Percentiles rank a stretch among this genome's conserved stretches.
phyloP scores from a whole-genome alignment of 257 asterid species.

The Solanum chiquidenum region DNA sequence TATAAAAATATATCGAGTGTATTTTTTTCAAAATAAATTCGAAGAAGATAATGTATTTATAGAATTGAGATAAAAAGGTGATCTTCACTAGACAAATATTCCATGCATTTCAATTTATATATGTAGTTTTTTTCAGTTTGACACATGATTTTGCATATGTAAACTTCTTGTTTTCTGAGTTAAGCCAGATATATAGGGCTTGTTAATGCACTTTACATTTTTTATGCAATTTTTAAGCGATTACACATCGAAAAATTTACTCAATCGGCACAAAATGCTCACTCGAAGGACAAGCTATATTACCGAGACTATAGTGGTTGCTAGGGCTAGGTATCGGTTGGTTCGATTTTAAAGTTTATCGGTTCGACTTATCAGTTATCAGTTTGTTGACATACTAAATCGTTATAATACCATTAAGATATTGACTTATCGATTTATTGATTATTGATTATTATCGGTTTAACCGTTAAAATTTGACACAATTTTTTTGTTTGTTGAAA shows the following conservation, averaged over 20 bases:
- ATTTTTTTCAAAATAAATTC: not conserved
- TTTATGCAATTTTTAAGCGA: not conserved
- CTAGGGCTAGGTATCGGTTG: not conserved
- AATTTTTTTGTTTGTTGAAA: too few species aligned
- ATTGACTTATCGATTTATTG: too few species aligned
- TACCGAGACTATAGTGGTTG: not conserved
- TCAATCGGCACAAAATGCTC: not conserved
- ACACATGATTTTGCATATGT: not conserved
- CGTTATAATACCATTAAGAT: too few species aligned
- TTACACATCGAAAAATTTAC: too few species aligned
- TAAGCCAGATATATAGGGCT: not conserved
- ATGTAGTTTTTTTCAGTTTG: too few species aligned
- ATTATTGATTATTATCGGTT: not conserved
- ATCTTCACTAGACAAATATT: not conserved
- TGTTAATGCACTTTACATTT: not conserved
- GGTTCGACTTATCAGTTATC: too few species aligned
- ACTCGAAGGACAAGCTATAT: too few species aligned
- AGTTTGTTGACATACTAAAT: too few species aligned
- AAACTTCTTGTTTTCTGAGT: not conserved
- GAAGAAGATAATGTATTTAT: not conserved
- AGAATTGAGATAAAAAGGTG: not conserved
- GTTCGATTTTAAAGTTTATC: too few species aligned
- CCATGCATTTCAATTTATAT: accelerated
- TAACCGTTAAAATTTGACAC: too few species aligned
- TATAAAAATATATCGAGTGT: not conserved